Base-by-base conservation (phyloP, 495 filamentous ascomycete species). In the Parathielavia hyrcaniae region DNA sequence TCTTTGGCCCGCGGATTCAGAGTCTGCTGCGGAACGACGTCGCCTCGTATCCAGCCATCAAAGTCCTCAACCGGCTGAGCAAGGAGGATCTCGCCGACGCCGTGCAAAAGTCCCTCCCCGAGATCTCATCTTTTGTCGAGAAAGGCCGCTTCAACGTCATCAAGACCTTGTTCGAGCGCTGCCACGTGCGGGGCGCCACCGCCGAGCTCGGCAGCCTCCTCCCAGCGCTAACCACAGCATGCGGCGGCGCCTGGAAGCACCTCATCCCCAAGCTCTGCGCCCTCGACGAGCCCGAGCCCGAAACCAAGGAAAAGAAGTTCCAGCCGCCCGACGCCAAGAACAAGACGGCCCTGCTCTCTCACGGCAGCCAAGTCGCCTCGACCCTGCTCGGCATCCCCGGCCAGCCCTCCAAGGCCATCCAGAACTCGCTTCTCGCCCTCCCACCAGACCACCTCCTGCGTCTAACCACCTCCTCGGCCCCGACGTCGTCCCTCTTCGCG, bases 11-110 rank as follows among this genome's bases (percentile, higher is more conserved):
- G 1, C 81, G 89, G 7, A 85, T 97, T 45, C 81, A 81, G 4
- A 86, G 81, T 39, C 75, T 96, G 36, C 79, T 92, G 1, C 86
- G 89, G 44, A 97, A 97, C 69, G 90, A 90, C 60, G 89, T 90
- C 56, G 90, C 93, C 10, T 84, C 83, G 20, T 97, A 93, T 65
- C 87, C 92, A 5, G 87, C 89, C 10, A 83, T 88, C 57, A 80
- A 81, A 40, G 81, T 91, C 5, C 73, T 98, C 40, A 89, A 92
- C 65, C 78, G 91, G 63, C 79, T 97, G 20, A 84, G 84, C 65
- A 89, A 88, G 64, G 88, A 95, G 54, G 89, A 95, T 64, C 75
- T 98, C 23, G 74, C 83, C 53, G 80, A 81, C 43, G 87, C 86
- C 0, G 76, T 88, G 50, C 75, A 83, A 22, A 73, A 82, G 45